These are phyloP conservation scores for Urochloa ruziziensis DNA, from an alignment of 176 grass and related monocot genomes.

Conservation along the genomic window DNA sequence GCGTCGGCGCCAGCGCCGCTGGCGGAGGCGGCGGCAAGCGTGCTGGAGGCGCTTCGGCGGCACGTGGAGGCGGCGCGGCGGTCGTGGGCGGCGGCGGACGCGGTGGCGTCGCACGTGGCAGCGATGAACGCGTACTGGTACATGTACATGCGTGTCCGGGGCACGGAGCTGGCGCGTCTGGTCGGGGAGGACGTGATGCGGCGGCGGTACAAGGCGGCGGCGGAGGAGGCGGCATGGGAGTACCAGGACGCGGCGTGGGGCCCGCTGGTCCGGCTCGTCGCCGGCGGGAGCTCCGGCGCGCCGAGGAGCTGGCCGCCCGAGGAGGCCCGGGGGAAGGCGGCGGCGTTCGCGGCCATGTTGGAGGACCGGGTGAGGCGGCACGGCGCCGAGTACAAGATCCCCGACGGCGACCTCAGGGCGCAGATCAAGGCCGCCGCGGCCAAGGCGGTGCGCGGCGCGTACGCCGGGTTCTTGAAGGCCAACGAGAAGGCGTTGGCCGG, in stretches of 20 bases:
- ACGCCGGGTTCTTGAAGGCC: conserved; percentile 52
- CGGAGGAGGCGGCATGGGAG: conserved; percentile 68
- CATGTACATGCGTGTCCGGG: conserved; percentile 62
- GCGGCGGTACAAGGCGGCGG: conserved; percentile 46
- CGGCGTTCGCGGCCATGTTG: conserved; percentile 37
- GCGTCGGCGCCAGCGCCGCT: conserved; percentile 13
- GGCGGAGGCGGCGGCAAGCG: conserved; percentile 32
- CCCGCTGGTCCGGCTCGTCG: conserved; percentile 32
- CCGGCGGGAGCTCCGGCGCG: conserved; percentile 13
- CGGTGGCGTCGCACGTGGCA: conserved; percentile 42
- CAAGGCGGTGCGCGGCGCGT: conserved; percentile 50
- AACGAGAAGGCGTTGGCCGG: conserved; percentile 26
- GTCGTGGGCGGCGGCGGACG: conserved; percentile 14
- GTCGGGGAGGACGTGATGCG: conserved; percentile 58
- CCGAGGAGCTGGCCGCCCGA: conserved; percentile 17
- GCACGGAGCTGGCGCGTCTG: conserved; percentile 51
- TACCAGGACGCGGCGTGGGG: conserved; percentile 61
- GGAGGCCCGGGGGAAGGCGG: conserved; percentile 20
- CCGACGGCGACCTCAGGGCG: conserved; percentile 45
- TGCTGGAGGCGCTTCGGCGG: conserved; percentile 55
- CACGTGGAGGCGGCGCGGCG: conserved; percentile 54
- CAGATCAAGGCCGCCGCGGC: conserved; percentile 53
- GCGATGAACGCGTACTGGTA: conserved; percentile 83
- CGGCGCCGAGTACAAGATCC: conserved; percentile 38
- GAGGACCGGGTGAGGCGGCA: conserved; percentile 45